phyloP scores from a whole-genome alignment of 2,329 filamentous ascomycete species.

The Fusarium haematococcum region DNA sequence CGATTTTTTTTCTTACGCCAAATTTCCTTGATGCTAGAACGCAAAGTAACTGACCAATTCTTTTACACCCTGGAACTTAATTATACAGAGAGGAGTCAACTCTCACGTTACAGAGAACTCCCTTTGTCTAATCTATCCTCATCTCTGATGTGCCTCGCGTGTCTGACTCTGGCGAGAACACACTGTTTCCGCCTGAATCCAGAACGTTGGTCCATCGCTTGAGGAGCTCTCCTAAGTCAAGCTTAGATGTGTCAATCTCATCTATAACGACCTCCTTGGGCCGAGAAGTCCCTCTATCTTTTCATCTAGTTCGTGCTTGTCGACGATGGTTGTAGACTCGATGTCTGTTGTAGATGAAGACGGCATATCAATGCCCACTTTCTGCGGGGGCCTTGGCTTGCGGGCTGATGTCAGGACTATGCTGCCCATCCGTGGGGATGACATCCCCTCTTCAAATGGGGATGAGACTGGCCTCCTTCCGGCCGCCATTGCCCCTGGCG shows the following conservation, averaged over 20 bases:
- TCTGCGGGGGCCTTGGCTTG: not conserved
- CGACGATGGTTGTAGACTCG: not conserved
- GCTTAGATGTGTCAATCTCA: not conserved
- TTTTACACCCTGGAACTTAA: no score
- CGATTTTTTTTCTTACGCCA: not conserved
- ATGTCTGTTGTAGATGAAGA: not conserved
- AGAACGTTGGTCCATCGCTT: not conserved
- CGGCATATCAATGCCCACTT: not conserved
- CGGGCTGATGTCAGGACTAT: not conserved
- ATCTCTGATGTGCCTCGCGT: not conserved
- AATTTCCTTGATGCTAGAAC: no score
- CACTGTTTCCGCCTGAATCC: not conserved
- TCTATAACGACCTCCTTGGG: not conserved
- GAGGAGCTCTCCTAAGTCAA: not conserved
- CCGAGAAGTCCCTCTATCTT: not conserved
- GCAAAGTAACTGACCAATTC: no score
- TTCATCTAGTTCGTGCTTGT: not conserved
- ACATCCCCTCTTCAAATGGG: no score
- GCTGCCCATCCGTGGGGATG: no score
- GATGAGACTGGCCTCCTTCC: no score
- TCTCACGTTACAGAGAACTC: not conserved
- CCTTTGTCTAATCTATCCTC: not conserved
- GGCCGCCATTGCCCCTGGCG: no score
- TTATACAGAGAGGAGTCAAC: not conserved
- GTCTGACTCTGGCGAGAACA: not conserved